Percentiles rank a stretch among this genome's conserved stretches.
phyloP scores from a whole-genome alignment of 257 asterid genomes.

The Petrea volubilis region DNA sequence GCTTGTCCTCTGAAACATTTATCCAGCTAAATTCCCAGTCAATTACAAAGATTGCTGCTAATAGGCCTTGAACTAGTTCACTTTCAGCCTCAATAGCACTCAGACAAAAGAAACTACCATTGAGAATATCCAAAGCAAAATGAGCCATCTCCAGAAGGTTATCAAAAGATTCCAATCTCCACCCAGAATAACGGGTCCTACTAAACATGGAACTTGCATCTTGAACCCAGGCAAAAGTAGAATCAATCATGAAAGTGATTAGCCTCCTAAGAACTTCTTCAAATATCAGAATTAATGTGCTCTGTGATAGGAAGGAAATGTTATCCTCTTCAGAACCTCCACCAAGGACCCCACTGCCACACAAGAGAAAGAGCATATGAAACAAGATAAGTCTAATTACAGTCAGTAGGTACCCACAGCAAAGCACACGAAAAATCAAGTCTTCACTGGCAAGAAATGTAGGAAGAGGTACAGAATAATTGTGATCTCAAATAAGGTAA shows the following conservation, averaged over 20 bases:
- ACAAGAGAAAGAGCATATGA: slow-evolving; percentile 21
- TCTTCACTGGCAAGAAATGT: slow-evolving; percentile 10
- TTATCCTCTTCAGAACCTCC: slow-evolving; percentile 61
- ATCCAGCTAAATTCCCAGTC: slow-evolving; percentile 82
- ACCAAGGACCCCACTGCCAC: slow-evolving; percentile 86
- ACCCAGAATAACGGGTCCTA: slow-evolving; percentile 33
- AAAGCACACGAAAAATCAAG: neutral
- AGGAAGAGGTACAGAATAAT: neutral
- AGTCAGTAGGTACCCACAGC: slow-evolving; percentile 10
- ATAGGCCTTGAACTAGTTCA: slow-evolving; percentile 59
- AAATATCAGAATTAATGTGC: slow-evolving; percentile 47
- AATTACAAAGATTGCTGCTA: slow-evolving; percentile 65
- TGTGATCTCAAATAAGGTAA: neutral
- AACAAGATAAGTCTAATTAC: slow-evolving; percentile 11
- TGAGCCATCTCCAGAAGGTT: slow-evolving; percentile 56
- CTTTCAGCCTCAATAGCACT: slow-evolving; percentile 50
- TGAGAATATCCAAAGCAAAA: slow-evolving; percentile 76
- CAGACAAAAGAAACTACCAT: slow-evolving; percentile 66
- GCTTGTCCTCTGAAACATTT: slow-evolving; percentile 40
- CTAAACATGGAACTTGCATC: slow-evolving; percentile 46
- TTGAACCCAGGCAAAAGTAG: slow-evolving; percentile 79
- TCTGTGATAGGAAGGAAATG: slow-evolving; percentile 54
- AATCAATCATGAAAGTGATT: slow-evolving; percentile 58
- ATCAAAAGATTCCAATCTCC: slow-evolving; percentile 43
- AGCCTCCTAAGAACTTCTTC: slow-evolving; percentile 62